Percentiles rank a stretch among this genome's conserved stretches.
Evolutionary conservation across 164 flowering plant genomes (phyloP).

Genomic region (Magnolia officinalis): DNA sequence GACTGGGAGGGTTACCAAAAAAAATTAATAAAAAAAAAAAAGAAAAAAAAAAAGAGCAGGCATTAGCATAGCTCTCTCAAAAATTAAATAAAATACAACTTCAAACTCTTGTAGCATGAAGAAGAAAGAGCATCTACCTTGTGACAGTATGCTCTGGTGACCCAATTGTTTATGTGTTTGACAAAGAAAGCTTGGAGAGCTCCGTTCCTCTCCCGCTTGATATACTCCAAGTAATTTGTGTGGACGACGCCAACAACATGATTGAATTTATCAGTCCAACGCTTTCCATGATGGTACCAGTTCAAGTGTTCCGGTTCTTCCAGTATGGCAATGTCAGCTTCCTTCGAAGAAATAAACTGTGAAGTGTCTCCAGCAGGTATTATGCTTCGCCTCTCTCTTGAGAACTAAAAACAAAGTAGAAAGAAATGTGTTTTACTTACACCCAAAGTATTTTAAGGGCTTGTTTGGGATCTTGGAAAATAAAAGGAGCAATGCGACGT

Average conservation of each 20-base stretch:
- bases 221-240: conserved; percentile 76
- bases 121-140: conserved; percentile 38
- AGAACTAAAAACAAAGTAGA: conserved; percentile 38
- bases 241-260: conserved; percentile 82
- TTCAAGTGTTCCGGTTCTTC: conserved; percentile 85
- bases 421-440: conserved; percentile 4
- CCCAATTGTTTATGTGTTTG: conserved; percentile 77
- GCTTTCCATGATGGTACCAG: conserved; percentile 83
- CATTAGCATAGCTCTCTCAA: not conserved
- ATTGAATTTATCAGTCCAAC: conserved; percentile 86
- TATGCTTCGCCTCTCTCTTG: conserved; percentile 70
- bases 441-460: not conserved
- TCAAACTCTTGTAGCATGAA: not conserved
- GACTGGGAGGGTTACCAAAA: not conserved
- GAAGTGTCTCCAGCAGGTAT: conserved; percentile 81
- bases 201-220: conserved; percentile 80
- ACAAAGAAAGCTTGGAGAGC: conserved; percentile 78
- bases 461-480: not conserved
- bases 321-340: conserved; percentile 83
- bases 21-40: too few relatives aligned
- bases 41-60: not conserved
- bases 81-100: not conserved
- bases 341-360: conserved; percentile 67
- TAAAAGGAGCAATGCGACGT: too few relatives aligned
- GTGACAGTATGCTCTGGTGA: conserved; percentile 66